A percentile compares a stretch with the other conserved stretches of the same genome.
Conservation (phyloP, 176 grass and related monocot species). For the Bromus sterilis region DNA sequence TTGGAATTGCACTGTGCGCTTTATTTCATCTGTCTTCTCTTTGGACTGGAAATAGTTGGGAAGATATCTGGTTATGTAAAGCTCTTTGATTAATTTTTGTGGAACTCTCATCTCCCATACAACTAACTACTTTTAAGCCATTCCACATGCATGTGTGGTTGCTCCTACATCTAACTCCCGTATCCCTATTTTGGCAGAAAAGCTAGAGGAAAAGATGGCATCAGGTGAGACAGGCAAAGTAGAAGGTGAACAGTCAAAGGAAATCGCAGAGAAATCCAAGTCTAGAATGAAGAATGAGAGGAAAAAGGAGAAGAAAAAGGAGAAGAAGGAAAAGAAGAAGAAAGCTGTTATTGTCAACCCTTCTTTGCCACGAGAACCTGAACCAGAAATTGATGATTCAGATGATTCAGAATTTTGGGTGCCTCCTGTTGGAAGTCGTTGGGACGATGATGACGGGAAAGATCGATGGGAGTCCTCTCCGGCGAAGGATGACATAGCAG, state of each 20-base stretch:
- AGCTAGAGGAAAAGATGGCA: slow-evolving; percentile 59
- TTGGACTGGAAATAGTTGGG: background rate
- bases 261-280: slow-evolving; percentile 40
- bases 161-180: background rate
- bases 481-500: slow-evolving; percentile 8
- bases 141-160: background rate
- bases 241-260: slow-evolving; percentile 19
- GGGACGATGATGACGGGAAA: slow-evolving; percentile 82
- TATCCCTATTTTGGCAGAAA: slow-evolving; percentile 36
- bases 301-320: slow-evolving; percentile 60
- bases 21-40: background rate
- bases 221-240: slow-evolving; percentile 19
- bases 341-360: slow-evolving; percentile 25
- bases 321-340: slow-evolving; percentile 50
- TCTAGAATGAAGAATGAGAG: slow-evolving; percentile 42
- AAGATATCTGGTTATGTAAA: background rate
- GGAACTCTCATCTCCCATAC: background rate
- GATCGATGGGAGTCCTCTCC: slow-evolving; percentile 52
- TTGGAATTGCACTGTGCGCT: background rate
- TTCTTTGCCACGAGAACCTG: slow-evolving; percentile 27
- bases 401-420: slow-evolving; percentile 73
- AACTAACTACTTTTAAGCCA: background rate
- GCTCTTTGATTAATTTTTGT: background rate
- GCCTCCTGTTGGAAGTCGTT: slow-evolving; percentile 66
- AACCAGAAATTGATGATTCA: slow-evolving; percentile 36